Evolutionary conservation across 352 stramenopile genomes (phyloP).

Genomic region (Pythium sukuiense): DNA sequence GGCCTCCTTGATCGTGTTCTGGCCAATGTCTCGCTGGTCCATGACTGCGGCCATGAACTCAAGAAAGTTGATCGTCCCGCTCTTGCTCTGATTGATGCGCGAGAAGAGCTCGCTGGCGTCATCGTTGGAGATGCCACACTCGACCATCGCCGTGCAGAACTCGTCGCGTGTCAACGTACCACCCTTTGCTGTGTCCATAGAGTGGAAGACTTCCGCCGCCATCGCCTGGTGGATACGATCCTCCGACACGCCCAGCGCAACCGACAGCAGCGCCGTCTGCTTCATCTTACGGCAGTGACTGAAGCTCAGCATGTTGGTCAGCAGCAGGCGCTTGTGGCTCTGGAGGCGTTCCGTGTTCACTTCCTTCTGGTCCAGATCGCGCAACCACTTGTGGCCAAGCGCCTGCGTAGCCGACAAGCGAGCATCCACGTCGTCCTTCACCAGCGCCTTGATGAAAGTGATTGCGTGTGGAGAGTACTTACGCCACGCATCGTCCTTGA

Average conservation of each 20-base stretch:
- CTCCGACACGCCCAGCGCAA: slow-evolving; percentile 71
- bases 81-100: slow-evolving; percentile 81
- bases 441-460: slow-evolving; percentile 78
- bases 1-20: slow-evolving; percentile 92
- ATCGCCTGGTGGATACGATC: slow-evolving; percentile 76
- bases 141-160: slow-evolving; percentile 92
- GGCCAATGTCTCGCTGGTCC: slow-evolving; percentile 84
- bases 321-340: slow-evolving; percentile 60
- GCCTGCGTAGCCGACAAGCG: slow-evolving; percentile 66
- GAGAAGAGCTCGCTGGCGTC: slow-evolving; percentile 79
- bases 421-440: slow-evolving; percentile 70
- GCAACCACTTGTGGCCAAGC: slow-evolving; percentile 68
- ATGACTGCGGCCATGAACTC: slow-evolving; percentile 96
- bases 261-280: slow-evolving; percentile 68
- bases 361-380: slow-evolving; percentile 24
- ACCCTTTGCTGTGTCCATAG: slow-evolving; percentile 83
- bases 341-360: slow-evolving; percentile 36
- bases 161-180: slow-evolving; percentile 90
- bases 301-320: slow-evolving; percentile 82
- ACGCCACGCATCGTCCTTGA: slow-evolving; percentile 67
- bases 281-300: slow-evolving; percentile 76
- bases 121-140: slow-evolving; percentile 73
- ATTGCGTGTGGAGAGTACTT: slow-evolving; percentile 62
- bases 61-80: slow-evolving; percentile 91
- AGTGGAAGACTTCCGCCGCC: slow-evolving; percentile 82